Evolutionary conservation across 805 yeast genomes (phyloP), one percentile per base, ranked within the genome.

Genomic region (Nakazawaea sp.): DNA sequence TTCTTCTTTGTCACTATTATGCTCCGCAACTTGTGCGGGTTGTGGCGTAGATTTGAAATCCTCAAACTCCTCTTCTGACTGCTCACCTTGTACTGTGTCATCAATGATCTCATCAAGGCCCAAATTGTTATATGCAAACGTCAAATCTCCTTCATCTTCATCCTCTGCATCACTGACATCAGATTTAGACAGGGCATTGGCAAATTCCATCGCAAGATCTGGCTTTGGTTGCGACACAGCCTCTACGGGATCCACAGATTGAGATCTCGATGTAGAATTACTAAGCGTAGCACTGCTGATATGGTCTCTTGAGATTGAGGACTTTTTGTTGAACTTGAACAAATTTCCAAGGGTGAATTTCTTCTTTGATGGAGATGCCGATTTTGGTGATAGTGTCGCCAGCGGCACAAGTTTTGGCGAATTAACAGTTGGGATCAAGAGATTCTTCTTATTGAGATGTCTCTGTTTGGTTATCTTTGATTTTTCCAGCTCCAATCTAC

Each of bases 251-350:
- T n/a, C n/a, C n/a, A n/a, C n/a, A n/a, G n/a, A n/a, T n/a, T n/a
- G n/a, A n/a, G n/a, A n/a, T n/a, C n/a, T n/a, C n/a, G n/a, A n/a
- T n/a, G n/a, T n/a, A n/a, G n/a, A n/a, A n/a, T n/a, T n/a, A n/a
- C n/a, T n/a, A n/a, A n/a, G n/a, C n/a, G n/a, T 30, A 12, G 21
- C 13, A 8, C 34, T 31, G 21, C 41, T 37, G 15, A 37, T 27
- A 32, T 37, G 41, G 23, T 37, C 41, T 32, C 28, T 32, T 5
- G 41, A 37, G 3, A 37, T 37, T 4, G 41, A 27, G n/a, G 36
- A 32, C 4, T 37, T 37, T 30, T 32, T 32, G n/a, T 28, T 28
- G 24, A 38, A 38, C 18, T 30, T 30, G 33, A 38, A 38, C 11
- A 38, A 32, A 29, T 17, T 30, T 7, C 36, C 41, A 16, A 38